Evolutionary conservation across 352 stramenopile genomes (phyloP), one percentile per base, ranked within the genome.

Genomic region (Phytopythium chamaehyphon): DNA sequence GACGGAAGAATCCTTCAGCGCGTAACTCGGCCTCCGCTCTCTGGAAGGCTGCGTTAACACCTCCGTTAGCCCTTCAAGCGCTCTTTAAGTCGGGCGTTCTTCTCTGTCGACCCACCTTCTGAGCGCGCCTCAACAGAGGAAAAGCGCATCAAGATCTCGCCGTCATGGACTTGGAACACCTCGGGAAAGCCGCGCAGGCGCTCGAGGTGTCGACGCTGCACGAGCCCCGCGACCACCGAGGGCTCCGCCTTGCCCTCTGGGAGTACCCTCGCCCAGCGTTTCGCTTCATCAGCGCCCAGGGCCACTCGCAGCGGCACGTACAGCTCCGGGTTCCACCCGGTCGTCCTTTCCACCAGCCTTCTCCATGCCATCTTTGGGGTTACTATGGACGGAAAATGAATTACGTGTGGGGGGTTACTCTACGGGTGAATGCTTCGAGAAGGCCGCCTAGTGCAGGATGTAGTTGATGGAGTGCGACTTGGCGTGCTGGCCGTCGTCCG

Each of bases 391-490:
- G n/a, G n/a, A 21, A 31, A 39, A 50, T 50, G 28, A 18, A 50
- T 50, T 4, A 23, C 16, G 9, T 33, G 28, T 33, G 40, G 15
- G 23, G n/a, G 23, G 39, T 12, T 50, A 50, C 44, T 50, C 28
- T 50, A 50, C 44, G 36, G 16, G 16, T 21, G 18, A 12, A 8
- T 26, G 39, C 18, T 19, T 19, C 39, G 38, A 11, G 24, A 14
- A 33, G 10, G 24, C 22, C 47, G 22, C 21, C 24, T 36, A 91
- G 66, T 89, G 78, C 57, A 91, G 60, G 35, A 91, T 91, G 45
- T 87, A 91, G 69, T 91, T 89, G 57, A 91, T 73, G 55, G 81
- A 89, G 61, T 91, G 81, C 40, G 73, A 85, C 65, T 91, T 91
- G 40, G 72, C 68, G 59, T 76, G 76, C 44, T 61, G 74, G 40